phyloP scores from a whole-genome alignment of 2,329 filamentous ascomycete genomes.

The Colletotrichum sidae region DNA sequence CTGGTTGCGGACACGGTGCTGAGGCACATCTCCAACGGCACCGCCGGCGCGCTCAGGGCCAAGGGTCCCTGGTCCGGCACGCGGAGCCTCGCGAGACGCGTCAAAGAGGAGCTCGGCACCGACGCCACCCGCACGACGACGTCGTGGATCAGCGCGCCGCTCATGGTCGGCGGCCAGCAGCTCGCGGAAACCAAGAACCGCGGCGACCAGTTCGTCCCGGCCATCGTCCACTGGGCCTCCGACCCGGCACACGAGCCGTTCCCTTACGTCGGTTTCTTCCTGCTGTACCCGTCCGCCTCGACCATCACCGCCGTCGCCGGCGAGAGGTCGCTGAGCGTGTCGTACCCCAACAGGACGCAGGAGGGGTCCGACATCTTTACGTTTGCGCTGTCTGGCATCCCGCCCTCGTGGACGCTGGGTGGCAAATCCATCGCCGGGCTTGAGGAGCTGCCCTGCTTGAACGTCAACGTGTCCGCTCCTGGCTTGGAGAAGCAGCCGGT shows the following conservation, averaged over 20 bases:
- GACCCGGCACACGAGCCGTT: conserved; percentile 52
- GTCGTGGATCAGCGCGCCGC: conserved; percentile 53
- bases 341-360: conserved; percentile 55
- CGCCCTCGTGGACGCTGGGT: conserved; percentile 51
- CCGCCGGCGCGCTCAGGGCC: conserved; percentile 45
- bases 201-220: conserved; percentile 56
- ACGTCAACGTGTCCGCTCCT: conserved; percentile 50
- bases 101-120: conserved; percentile 49
- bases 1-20: conserved; percentile 50
- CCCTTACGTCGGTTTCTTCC: conserved; percentile 53
- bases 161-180: conserved; percentile 56
- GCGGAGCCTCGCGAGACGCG: conserved; percentile 49
- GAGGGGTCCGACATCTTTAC: conserved; percentile 52
- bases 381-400: conserved; percentile 51
- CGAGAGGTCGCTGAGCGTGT: conserved; percentile 46
- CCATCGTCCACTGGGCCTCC: conserved; percentile 58
- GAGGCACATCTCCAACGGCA: conserved; percentile 43
- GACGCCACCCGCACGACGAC: conserved; percentile 47
- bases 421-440: conserved; percentile 47
- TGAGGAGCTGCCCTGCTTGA: conserved; percentile 52
- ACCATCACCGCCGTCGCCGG: conserved; percentile 54
- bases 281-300: conserved; percentile 55
- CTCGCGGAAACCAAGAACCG: conserved; percentile 51
- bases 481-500: conserved; percentile 51
- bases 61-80: conserved; percentile 48